Evolutionary conservation across 805 yeast species (phyloP), one percentile per base, ranked within the genome.

Genomic region (Starmerella powellii): DNA sequence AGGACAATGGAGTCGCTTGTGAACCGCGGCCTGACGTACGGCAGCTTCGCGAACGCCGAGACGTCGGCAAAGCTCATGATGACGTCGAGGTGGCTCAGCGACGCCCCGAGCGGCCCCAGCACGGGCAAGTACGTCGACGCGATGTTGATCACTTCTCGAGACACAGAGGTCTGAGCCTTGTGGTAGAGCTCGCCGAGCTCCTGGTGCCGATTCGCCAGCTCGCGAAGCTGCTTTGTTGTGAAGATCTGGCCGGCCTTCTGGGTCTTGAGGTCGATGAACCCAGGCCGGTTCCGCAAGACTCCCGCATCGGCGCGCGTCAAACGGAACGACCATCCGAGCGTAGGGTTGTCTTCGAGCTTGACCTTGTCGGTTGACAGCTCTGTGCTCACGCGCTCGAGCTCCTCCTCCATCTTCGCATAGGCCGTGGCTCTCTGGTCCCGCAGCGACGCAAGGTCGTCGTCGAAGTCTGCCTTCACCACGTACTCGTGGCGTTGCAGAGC

Each of bases 241-340:
- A 91, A 91, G 59, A 71, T 85, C 4, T 88, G 88, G 44, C 99
- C 99, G 2, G 95, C 94, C 58, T 91, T 91, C 24, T 85, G 93
- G 0, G 96, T 88, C 39, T 86, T 82, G 34, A 88, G 66, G 59
- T 91, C 96, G 39, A 71, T 71, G 57, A 78, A 87, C 31, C 73
- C 70, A 1, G 64, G 60, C 37, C 67, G 63, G 11, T 72, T 73
- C 53, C 97, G 73, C 45, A 91, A 66, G 17, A 81, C 78, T 10
- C 80, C 68, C 2, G 95, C 87, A 56, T 91, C 97, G 42, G 75
- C 60, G 60, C 98, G 73, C 1, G 98, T 91, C 18, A 91, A 72
- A 52, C 97, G 70, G 70, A 88, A 74, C 60, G 95, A 85, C 94
- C 95, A 87, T 17, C 96, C 96, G 60, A 84, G 93, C 21, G 72